A percentile compares a stretch with the other conserved stretches of the same genome.
Conservation (phyloP, 139 green algal genomes). For the Diplosphaera chodatii region DNA sequence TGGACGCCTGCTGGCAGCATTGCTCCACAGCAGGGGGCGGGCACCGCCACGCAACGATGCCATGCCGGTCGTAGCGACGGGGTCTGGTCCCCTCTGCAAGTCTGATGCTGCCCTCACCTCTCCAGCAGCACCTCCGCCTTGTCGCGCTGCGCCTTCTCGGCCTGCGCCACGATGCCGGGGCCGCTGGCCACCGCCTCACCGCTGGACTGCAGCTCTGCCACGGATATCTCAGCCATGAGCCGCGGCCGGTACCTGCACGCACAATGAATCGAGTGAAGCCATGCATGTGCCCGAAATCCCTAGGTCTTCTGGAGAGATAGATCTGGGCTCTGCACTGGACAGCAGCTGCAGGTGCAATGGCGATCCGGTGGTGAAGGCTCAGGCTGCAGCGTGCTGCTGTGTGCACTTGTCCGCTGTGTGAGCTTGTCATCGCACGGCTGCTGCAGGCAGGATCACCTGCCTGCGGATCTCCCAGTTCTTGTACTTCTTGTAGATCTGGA, state of each 20-base stretch:
- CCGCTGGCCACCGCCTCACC: neutral
- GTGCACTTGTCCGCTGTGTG: neutral
- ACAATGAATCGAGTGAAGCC: too few species aligned
- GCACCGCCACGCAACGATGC: too few species aligned
- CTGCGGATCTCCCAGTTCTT: conserved; percentile 26
- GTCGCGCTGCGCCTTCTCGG: neutral
- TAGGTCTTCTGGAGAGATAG: neutral
- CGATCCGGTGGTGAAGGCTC: too few species aligned
- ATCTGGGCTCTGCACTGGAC: neutral
- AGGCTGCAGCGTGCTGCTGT: too few species aligned
- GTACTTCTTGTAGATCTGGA: conserved; percentile 21
- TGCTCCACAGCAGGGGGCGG: too few species aligned
- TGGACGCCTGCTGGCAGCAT: too few species aligned
- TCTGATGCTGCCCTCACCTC: too few species aligned
- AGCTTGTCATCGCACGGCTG: neutral
- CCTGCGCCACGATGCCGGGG: neutral
- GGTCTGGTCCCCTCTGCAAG: too few species aligned
- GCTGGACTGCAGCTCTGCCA: neutral
- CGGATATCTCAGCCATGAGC: conserved; percentile 1
- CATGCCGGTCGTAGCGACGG: too few species aligned
- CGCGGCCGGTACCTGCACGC: conserved; percentile 13
- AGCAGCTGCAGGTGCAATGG: too few species aligned
- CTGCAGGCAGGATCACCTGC: neutral
- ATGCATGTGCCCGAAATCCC: too few species aligned
- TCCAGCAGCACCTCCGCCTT: conserved; percentile 4